These are phyloP conservation scores for Harringtonia aguacate DNA, from an alignment of 2,329 filamentous ascomycete species.

Conservation along the genomic window DNA sequence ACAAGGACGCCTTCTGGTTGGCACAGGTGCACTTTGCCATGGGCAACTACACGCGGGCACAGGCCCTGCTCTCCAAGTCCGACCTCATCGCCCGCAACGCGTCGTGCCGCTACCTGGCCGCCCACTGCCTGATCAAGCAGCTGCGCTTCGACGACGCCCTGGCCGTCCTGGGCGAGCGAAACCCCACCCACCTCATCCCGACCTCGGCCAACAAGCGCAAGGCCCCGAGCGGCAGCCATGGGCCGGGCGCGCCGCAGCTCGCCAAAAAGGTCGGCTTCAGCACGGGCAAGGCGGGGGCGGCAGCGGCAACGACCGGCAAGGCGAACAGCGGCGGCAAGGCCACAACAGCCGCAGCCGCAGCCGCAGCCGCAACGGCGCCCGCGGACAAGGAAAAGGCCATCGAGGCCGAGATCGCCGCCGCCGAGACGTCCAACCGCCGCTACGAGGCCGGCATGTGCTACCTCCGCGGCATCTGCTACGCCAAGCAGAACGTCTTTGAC, in stretches of 20 bases:
- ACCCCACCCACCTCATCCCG: constrained; percentile 77
- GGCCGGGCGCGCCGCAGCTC: no score
- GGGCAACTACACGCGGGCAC: constrained; percentile 86
- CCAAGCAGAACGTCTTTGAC: constrained; percentile 95
- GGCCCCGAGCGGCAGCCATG: constrained; percentile 24
- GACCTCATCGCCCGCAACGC: constrained; percentile 73
- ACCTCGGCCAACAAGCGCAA: constrained; percentile 57
- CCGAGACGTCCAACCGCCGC: constrained; percentile 47
- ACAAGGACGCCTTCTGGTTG: constrained; percentile 92
- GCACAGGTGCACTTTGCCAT: constrained; percentile 97
- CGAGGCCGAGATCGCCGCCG: constrained; percentile 6
- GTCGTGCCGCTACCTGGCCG: constrained; percentile 84
- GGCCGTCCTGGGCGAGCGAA: constrained; percentile 76
- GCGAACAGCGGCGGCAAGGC: constrained; percentile 3
- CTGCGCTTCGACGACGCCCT: constrained; percentile 83
- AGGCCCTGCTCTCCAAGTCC: constrained; percentile 74
- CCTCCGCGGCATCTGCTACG: constrained; percentile 83
- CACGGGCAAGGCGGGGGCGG: constrained; percentile 23
- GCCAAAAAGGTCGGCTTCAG: constrained; percentile 8
- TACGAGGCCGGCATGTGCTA: constrained; percentile 98
- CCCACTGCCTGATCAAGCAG: constrained; percentile 90
- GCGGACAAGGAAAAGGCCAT: not conserved
- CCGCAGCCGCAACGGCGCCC: not conserved
- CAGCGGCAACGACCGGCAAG: constrained; percentile 43
- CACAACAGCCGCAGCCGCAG: not conserved